Base-by-base conservation (phyloP, 1,139 yeast genomes). In the Saccharomycopsis crataegensis region DNA sequence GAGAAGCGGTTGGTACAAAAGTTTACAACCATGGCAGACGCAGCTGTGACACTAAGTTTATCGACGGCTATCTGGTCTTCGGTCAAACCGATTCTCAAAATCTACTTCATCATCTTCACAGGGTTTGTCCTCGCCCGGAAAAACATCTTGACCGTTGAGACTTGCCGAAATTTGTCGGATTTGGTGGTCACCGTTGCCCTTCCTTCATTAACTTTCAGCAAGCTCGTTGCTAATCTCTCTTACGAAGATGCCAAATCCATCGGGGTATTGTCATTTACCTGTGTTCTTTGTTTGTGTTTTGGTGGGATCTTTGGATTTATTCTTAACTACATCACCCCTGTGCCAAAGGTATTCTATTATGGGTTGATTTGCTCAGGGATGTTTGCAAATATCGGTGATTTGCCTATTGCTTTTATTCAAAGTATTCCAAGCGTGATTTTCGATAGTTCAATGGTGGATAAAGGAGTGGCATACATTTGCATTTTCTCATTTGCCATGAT, bases 381-480 rank as follows among this genome's bases (percentile, higher is more conserved):
- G 43, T 77, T 80, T 66, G 83, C 82, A 44, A 80, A 80, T 61
- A 81, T 79, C 53, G 75, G 83, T 1, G 86, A 80, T 64, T 69
- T 80, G 53, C 86, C 86, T 5, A 79, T 80, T 59, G 83, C 85
- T 1, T 80, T 79, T 59, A 63, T 80, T 50, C 84, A 80, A 61
- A 80, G 82, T 1, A 68, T 80, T 58, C 59, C 57, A 4, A 14
- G 37, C 5, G 74, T 81, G 0, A 73, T 79, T 1, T 84, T 91
- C 60, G 70, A 82, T 0, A 60, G 71, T 1, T 77, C 66, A 2
- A 80, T 87, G 59, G 88, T 89, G 37, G 78, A 80, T 56, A 78
- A 79, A 61, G 98, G 98, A 12, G 87, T 86, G 37, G 96, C 97
- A 0, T 89, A 86, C 66, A 84, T 88, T 22, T 84, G 91, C 65